Conservation (phyloP, 306 rosid genomes). For the Acacia melanoxylon region DNA sequence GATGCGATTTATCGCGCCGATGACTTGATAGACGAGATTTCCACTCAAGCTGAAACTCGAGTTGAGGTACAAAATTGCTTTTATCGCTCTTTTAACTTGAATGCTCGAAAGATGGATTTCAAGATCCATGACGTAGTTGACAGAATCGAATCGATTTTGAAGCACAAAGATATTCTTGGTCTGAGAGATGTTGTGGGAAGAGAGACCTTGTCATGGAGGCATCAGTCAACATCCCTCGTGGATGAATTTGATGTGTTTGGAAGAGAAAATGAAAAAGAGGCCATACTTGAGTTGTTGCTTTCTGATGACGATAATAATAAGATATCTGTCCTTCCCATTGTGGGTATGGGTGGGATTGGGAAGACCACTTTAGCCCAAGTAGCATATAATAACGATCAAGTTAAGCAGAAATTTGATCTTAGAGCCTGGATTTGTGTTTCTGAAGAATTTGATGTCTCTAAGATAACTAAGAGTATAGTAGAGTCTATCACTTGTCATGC, state of each 20-base stretch:
- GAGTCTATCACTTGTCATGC: not conserved
- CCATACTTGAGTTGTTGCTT: not conserved
- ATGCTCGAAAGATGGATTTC: not conserved
- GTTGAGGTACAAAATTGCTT: constrained; percentile 1
- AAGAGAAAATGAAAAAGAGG: constrained; percentile 8
- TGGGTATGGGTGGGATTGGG: constrained; percentile 32
- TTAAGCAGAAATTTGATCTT: not conserved
- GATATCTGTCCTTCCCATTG: constrained; percentile 15
- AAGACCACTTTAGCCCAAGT: constrained; percentile 26
- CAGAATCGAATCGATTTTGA: not conserved
- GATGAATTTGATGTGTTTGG: constrained; percentile 2
- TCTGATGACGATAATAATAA: not conserved
- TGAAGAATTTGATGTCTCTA: not conserved
- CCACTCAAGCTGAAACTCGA: constrained; percentile 8
- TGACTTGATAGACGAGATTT: constrained; percentile 33
- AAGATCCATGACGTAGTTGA: not conserved
- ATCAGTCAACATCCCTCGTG: constrained; percentile 23
- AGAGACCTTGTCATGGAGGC: not conserved
- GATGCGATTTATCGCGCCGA: constrained; percentile 25
- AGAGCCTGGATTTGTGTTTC: constrained; percentile 30
- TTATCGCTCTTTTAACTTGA: not conserved
- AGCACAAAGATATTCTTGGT: constrained; percentile 13
- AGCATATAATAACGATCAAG: not conserved
- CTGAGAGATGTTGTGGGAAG: not conserved
- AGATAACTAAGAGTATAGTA: not conserved